A percentile compares a stretch with the other conserved stretches of the same genome.
Evolutionary conservation across 176 grass and related monocot species (phyloP).

Genomic region (Zea luxurians): DNA sequence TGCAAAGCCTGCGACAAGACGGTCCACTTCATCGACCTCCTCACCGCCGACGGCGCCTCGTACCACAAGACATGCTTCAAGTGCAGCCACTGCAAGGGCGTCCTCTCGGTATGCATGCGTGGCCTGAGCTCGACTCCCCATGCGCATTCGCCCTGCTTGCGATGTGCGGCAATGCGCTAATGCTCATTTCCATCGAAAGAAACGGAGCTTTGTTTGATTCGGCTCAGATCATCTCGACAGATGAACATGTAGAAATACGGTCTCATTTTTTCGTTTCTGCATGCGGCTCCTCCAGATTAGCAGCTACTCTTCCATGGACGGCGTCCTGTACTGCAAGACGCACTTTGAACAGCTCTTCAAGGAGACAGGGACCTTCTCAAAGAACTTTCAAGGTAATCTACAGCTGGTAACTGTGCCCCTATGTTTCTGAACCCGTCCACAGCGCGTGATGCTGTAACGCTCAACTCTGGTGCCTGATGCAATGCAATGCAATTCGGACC

Average conservation of each 20-base stretch:
- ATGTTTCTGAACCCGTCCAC: too few species aligned
- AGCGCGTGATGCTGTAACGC: not conserved
- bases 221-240: not conserved
- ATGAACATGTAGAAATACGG: not conserved
- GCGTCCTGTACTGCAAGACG: slow-evolving; percentile 92
- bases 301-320: slow-evolving; percentile 94
- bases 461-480: too few species aligned
- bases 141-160: not conserved
- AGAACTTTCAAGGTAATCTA: slow-evolving; percentile 65
- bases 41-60: slow-evolving; percentile 52
- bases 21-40: slow-evolving; percentile 74
- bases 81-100: slow-evolving; percentile 86
- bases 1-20: slow-evolving; percentile 79
- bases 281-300: slow-evolving; percentile 53
- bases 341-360: slow-evolving; percentile 99
- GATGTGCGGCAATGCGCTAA: not conserved
- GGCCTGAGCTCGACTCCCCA: not conserved
- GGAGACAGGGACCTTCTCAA: slow-evolving; percentile 84
- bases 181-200: not conserved
- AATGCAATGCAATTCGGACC: not conserved
- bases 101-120: slow-evolving; percentile 56
- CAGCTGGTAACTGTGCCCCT: not conserved
- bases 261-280: not conserved
- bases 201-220: not conserved
- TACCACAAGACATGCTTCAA: slow-evolving; percentile 94